Evolutionary conservation across 2,329 filamentous ascomycete genomes (phyloP), one percentile per base, ranked within the genome.

Genomic region (Alternaria viburni): DNA sequence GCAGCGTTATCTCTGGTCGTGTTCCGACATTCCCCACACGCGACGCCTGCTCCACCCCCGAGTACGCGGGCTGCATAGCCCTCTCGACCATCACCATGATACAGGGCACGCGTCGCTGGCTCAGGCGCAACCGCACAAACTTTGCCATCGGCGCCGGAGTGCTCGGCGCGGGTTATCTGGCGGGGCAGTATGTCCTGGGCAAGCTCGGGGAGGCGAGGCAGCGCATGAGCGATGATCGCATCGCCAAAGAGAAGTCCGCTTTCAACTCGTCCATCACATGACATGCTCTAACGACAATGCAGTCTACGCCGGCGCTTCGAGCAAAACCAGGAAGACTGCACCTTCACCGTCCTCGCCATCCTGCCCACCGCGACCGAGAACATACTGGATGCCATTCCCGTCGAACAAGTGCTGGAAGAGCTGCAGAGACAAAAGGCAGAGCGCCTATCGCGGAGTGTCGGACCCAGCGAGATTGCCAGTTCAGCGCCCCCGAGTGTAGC

Each of bases 301-400:
- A 98, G 95, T 81, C 88, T 99, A 65, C 93, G 94, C 55, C 91
- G 96, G 62, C 92, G 96, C 76, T 99, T 99, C 82, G 93, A 98
- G 80, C 96, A 99, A 82, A 99, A 99, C 81, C 96, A 99, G 79
- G 95, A 97, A 79, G 96, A 99, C 81, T 99, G 96, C 82, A 97
- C 95, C 51, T 97, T 96, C 79, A 99, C 96, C 41, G 93, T 98
- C 47, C 89, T 98, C n/a, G 96, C 95, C 28, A 89, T 99, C 59
- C 87, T 99, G 10, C 96, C 96, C 5, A 97, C 95, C 32, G 92
- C 93, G 7, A 94, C 94, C 23, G 89, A 96, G 70, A 95, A 96
- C 77, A 91, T 99, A 73, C 85, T 97, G 74, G 90, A 93, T 70
- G 90, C 91, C 30, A 88, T 98, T 72, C 93, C 96, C 57, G 97